Conservation (phyloP, 2,329 filamentous ascomycete species). For the Paecilomyces sp. region DNA sequence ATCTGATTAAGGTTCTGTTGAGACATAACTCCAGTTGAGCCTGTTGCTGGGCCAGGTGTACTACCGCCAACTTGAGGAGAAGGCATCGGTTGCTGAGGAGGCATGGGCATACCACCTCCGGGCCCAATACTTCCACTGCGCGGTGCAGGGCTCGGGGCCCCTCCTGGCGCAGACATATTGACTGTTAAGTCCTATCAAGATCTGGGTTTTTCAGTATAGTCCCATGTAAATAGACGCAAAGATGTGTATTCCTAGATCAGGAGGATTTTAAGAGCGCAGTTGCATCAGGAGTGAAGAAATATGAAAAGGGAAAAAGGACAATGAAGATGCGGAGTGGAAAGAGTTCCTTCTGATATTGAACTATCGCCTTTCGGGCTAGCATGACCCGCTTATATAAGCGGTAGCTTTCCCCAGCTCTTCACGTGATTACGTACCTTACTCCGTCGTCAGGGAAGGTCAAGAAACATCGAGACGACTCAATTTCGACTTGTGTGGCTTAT, state of each 20-base stretch:
- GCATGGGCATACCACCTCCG: conserved; percentile 36
- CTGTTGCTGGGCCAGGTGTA: conserved; percentile 27
- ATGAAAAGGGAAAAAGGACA: background rate
- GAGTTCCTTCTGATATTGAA: conserved; percentile 5
- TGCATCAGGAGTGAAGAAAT: background rate
- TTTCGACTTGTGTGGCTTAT: background rate
- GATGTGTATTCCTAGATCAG: background rate
- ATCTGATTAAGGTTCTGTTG: conserved; percentile 94
- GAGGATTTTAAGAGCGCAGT: background rate
- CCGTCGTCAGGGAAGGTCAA: background rate
- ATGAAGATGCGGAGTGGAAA: conserved; percentile 4
- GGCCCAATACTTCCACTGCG: conserved; percentile 43
- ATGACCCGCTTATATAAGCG: background rate
- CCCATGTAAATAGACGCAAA: background rate
- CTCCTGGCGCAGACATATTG: conserved; percentile 39
- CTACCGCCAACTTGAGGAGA: conserved; percentile 40
- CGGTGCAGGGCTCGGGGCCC: conserved; percentile 42
- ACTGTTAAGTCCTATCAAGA: conserved; percentile 1
- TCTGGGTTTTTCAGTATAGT: background rate
- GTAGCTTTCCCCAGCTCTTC: conserved; percentile 2
- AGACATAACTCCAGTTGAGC: conserved; percentile 49
- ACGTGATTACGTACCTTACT: conserved; percentile 1
- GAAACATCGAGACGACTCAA: background rate
- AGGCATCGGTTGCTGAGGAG: conserved; percentile 42
- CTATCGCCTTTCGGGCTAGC: conserved; percentile 2